A percentile compares a stretch with the other conserved stretches of the same genome.
Conservation (phyloP, 768 basidiomycete genomes). For the Naganishia vishniacii region DNA sequence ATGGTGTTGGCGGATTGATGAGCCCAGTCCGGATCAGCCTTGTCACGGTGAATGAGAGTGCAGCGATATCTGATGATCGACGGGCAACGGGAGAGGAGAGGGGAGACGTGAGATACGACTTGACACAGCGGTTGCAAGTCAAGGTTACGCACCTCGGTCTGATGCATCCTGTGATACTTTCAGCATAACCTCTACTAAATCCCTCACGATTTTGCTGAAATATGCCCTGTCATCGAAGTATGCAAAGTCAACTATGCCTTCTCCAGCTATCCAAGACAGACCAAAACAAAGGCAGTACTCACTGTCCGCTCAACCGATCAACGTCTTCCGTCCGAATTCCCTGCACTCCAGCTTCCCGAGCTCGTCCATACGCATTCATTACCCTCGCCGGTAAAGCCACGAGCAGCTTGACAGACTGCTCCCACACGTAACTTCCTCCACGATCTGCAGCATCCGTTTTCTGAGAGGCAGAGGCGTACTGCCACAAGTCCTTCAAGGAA, state of each 20-base stretch:
- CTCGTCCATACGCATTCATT: constrained; percentile 61
- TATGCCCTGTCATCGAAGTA: constrained; percentile 26
- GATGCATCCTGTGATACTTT: constrained; percentile 30
- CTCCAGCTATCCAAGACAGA: background rate
- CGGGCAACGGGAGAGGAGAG: background rate
- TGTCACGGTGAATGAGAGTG: constrained; percentile 35
- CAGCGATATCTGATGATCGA: background rate
- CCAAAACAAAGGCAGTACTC: too few relatives aligned
- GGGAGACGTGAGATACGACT: too few relatives aligned
- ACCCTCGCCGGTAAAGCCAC: constrained; percentile 69
- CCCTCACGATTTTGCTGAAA: constrained; percentile 29
- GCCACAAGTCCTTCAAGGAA: constrained; percentile 64
- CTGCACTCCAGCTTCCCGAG: constrained; percentile 28
- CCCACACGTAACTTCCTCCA: constrained; percentile 58
- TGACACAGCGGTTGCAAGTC: too few relatives aligned
- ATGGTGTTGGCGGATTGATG: constrained; percentile 25
- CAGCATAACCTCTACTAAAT: constrained; percentile 39
- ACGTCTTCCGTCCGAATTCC: constrained; percentile 51
- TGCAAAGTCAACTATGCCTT: background rate
- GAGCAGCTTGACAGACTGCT: constrained; percentile 64
- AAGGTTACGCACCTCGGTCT: background rate
- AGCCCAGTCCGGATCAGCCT: constrained; percentile 49
- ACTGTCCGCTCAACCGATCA: constrained; percentile 52
- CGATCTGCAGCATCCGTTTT: background rate
- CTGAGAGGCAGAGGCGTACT: constrained; percentile 51